Base-by-base conservation (phyloP, 2,329 filamentous ascomycete genomes). In the Botrytis fabae region DNA sequence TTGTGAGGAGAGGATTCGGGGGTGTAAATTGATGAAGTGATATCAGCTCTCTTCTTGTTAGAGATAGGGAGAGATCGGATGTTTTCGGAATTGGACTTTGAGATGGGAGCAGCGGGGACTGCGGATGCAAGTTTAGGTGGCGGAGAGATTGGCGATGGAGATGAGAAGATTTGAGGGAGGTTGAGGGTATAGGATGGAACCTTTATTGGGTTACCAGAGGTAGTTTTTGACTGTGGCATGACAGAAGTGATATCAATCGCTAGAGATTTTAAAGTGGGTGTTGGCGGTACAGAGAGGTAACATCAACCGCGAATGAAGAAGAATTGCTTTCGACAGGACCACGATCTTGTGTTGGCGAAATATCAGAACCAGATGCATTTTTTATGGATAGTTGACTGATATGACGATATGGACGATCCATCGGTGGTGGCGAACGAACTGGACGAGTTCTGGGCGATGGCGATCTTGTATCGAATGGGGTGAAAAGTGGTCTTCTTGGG, bases 361-460 rank as follows among this genome's bases (percentile, higher is more conserved):
- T 32, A 32, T 32, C 32, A 32, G 32, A 4, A 32, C 4, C 46
- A 57, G 65, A 1, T 6, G 28, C 32, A 12, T 28, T 32, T 20
- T 48, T n/a, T 12, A 65, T 10, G 35, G n/a, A 25, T 25, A 25
- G 28, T n/a, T 71, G 70, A 40, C 62, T 68, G 25, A 57, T 42
- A 59, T 68, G 62, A 35, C 70, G 70, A 66, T 72, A 72, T 42
- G 70, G 70, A 44, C 70, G 70, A 40, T 72, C 42, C 38, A 25
- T 68, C 6, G 70, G 62, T 9, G 70, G 70, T 2, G 51, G 70
- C 16, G 44, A 35, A 46, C 48, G 70, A 32, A 42, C 14, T 44
- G 48, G 14, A 35, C 10, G 32, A 28, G 16, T 4, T 32, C 9
- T 48, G 18, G 38, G 40, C 22, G 68, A 46, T 44, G 38, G 65